A percentile compares a stretch with the other conserved stretches of the same genome.
Conservation (phyloP, 2,329 filamentous ascomycete genomes). For the Lasiodiplodia sp. region DNA sequence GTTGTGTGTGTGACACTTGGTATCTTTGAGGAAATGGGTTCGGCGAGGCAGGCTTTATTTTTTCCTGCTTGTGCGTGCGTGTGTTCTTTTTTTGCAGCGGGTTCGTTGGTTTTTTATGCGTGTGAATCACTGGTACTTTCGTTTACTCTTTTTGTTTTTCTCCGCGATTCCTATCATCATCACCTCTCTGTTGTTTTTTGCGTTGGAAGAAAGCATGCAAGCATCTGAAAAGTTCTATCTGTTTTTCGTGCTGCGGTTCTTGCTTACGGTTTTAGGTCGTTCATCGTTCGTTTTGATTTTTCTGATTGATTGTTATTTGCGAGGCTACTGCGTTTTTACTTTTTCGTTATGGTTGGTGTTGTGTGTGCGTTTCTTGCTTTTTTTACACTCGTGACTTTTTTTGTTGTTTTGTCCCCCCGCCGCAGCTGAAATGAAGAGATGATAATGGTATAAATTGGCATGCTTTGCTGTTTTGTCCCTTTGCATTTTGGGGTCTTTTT, state of each 20-base stretch:
- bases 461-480: not conserved
- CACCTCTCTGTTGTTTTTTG: not conserved
- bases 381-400: not conserved
- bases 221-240: not conserved
- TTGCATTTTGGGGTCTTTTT: not conserved
- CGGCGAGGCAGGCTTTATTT: not conserved
- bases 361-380: not conserved
- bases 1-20: not conserved
- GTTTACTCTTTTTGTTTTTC: not conserved
- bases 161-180: not conserved
- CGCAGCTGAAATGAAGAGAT: slow-evolving; percentile 17
- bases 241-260: not conserved
- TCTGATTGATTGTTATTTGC: not conserved
- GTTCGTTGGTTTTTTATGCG: not conserved
- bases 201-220: not conserved
- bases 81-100: not conserved
- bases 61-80: not conserved
- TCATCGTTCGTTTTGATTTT: not conserved
- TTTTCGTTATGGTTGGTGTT: not conserved
- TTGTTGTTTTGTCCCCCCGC: not conserved
- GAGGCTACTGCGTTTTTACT: not conserved
- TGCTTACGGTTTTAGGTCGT: not conserved
- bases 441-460: slow-evolving; percentile 18
- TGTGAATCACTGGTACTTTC: not conserved
- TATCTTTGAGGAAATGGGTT: not conserved